phyloP scores from a whole-genome alignment of 1,139 yeast genomes.

The Pichia sp. region DNA sequence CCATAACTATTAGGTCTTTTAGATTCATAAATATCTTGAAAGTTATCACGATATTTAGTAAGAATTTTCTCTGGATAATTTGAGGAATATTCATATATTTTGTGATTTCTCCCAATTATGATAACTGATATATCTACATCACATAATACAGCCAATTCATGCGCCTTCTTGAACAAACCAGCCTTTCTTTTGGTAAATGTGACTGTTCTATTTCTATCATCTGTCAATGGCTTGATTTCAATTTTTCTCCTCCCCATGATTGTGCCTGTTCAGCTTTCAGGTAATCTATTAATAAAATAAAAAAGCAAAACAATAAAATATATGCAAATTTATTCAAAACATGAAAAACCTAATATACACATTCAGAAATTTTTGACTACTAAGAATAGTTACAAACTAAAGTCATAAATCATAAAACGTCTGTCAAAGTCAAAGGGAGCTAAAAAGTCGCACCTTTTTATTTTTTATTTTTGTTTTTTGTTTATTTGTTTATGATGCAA shows the following conservation, averaged over 20 bases:
- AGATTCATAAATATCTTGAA: conserved; percentile 42
- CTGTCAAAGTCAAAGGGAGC: no score
- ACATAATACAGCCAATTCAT: conserved; percentile 86
- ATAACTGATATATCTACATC: conserved; percentile 91
- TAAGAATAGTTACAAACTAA: no score
- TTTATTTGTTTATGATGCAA: no score
- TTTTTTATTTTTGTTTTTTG: no score
- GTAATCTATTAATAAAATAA: no score
- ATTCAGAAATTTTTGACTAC: no score
- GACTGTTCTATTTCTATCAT: conserved; percentile 81
- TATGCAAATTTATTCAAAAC: no score
- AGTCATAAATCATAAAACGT: no score
- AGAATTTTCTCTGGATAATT: conserved; percentile 54
- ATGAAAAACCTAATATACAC: no score
- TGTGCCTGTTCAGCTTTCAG: not conserved
- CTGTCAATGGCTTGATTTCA: conserved; percentile 84
- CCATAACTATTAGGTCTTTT: conserved; percentile 52
- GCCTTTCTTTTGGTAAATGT: conserved; percentile 94
- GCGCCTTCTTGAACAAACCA: conserved; percentile 93
- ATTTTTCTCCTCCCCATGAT: conserved; percentile 97
- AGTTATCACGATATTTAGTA: conserved; percentile 39
- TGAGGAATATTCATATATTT: conserved; percentile 60
- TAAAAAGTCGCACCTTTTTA: no score
- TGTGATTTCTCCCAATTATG: conserved; percentile 76
- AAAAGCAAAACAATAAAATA: no score